Conservation (phyloP, 192 early-diverging fungal genomes). For the Polychytrium aggregatum region DNA sequence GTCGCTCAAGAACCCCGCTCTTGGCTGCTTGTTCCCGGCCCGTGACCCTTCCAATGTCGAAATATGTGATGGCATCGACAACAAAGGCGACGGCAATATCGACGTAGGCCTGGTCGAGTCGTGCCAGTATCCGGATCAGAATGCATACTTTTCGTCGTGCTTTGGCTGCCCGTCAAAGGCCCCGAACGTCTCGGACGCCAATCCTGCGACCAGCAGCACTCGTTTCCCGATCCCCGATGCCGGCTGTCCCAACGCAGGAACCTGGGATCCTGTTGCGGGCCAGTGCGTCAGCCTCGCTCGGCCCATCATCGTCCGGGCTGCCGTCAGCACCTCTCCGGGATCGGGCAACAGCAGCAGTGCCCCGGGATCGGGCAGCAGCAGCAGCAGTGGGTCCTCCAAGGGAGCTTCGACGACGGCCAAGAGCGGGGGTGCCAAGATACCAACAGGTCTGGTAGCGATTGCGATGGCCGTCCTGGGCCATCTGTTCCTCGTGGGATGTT, state of each 20-base stretch:
- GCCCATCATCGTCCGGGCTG: too few relatives aligned
- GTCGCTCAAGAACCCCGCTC: conserved; percentile 3
- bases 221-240: conserved; percentile 7
- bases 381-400: too few relatives aligned
- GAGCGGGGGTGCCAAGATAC: too few relatives aligned
- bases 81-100: conserved; percentile 14
- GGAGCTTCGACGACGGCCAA: too few relatives aligned
- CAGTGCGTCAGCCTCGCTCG: too few relatives aligned
- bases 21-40: conserved; percentile 11
- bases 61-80: conserved; percentile 29
- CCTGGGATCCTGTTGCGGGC: conserved; percentile 13
- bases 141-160: conserved; percentile 18
- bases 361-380: too few relatives aligned
- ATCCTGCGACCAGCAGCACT: background rate
- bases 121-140: conserved; percentile 1
- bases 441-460: too few relatives aligned
- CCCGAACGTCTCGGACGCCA: conserved; percentile 11
- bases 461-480: too few relatives aligned
- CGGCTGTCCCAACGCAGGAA: conserved; percentile 9
- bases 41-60: conserved; percentile 11
- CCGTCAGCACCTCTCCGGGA: too few relatives aligned
- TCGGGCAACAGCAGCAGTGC: too few relatives aligned
- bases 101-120: conserved; percentile 11
- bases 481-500: too few relatives aligned
- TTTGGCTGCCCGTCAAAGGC: conserved; percentile 17